These are phyloP conservation scores for Luffa aegyptiaca DNA, from an alignment of 306 rosid species.

Conservation along the genomic window DNA sequence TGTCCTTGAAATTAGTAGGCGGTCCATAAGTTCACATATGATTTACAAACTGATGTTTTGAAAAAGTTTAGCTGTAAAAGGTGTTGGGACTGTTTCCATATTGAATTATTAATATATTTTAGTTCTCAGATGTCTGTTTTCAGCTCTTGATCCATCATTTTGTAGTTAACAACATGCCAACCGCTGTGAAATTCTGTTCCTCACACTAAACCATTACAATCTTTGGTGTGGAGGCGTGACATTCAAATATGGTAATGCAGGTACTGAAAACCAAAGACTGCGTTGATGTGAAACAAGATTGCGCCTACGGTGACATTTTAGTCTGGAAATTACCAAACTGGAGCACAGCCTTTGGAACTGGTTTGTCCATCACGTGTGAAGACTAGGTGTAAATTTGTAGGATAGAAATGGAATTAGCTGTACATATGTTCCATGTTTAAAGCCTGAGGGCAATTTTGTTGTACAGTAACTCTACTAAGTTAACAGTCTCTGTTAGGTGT, in stretches of 20 bases:
- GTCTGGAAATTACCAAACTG: conserved; percentile 33
- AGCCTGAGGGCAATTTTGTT: neutral
- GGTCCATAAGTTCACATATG: no score
- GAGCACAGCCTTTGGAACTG: conserved; percentile 30
- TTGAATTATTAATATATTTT: neutral
- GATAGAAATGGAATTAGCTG: neutral
- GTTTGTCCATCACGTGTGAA: neutral
- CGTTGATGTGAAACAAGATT: conserved; percentile 55
- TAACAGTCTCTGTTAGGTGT: neutral
- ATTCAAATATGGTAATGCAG: conserved; percentile 29
- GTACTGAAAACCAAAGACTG: conserved; percentile 51
- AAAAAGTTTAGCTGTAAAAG: neutral
- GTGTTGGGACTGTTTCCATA: neutral
- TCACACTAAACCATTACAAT: neutral
- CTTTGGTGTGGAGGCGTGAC: neutral
- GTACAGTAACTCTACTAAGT: neutral
- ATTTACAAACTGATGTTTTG: neutral
- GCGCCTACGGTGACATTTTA: conserved; percentile 47
- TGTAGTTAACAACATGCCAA: neutral
- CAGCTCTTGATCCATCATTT: neutral
- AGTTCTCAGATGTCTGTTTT: neutral
- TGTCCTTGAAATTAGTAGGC: no score
- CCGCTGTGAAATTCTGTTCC: neutral
- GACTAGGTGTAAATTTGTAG: neutral
- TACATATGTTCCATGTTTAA: neutral